Conservation (phyloP, 2,329 filamentous ascomycete genomes). For the Apiospora hydei region DNA sequence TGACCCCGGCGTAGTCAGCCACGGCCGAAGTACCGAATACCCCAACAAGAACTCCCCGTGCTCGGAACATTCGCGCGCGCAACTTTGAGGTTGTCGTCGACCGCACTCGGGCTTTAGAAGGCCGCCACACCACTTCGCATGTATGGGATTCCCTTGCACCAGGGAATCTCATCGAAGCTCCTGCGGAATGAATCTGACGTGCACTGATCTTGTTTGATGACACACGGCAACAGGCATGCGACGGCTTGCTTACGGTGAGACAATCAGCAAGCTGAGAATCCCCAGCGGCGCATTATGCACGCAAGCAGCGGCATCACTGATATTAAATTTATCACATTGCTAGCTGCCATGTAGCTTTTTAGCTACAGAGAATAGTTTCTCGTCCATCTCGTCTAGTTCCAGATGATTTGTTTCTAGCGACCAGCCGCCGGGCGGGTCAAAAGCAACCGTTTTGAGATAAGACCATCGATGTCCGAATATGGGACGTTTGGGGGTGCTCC, state of each 20-base stretch:
- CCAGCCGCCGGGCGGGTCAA: neutral
- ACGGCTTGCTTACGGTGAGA: neutral
- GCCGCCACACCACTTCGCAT: neutral
- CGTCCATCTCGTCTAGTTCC: neutral
- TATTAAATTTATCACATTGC: neutral
- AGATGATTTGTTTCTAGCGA: neutral
- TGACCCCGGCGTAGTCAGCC: slow-evolving; percentile 10
- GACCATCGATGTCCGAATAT: slow-evolving; percentile 12
- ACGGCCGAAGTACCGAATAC: slow-evolving; percentile 18
- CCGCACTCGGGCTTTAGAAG: neutral
- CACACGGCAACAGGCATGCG: neutral
- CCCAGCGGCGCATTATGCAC: slow-evolving; percentile 1
- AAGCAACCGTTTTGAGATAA: neutral
- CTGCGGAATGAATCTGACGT: neutral
- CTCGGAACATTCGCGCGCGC: slow-evolving; percentile 5
- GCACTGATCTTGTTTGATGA: neutral
- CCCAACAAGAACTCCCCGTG: slow-evolving; percentile 20
- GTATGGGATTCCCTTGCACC: neutral
- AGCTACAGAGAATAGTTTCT: slow-evolving; percentile 15
- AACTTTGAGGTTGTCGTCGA: slow-evolving; percentile 15
- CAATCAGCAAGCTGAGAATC: neutral
- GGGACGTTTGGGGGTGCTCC: slow-evolving; percentile 14
- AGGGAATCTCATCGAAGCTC: neutral
- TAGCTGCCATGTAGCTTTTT: neutral
- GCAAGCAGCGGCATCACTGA: neutral